Evolutionary conservation across 306 rosid genomes (phyloP), one percentile per base, ranked within the genome.

Genomic region (Gastrolobium bilobum): DNA sequence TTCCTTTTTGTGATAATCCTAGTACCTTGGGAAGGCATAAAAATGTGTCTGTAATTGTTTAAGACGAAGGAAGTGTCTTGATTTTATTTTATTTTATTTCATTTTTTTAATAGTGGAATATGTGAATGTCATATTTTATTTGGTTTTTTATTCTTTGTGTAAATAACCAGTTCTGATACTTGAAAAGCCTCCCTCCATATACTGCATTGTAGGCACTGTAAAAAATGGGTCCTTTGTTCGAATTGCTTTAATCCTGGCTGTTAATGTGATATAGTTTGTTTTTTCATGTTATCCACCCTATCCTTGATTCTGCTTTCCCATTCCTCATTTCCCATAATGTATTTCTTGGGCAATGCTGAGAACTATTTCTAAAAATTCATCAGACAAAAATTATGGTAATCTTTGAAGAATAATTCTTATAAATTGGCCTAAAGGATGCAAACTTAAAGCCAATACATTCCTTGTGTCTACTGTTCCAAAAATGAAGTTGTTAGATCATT

Each of bases 71-170:
- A 67, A 71, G 82, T 82, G 87, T 85, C 82, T 62, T 69, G 43
- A 46, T 33, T 47, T 26, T 48, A 50, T 7, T 62, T 8, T 53
- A 39, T 20, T 20, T 20, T 20, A 0, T 20, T 20, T 20, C 26
- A 20, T 15, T 48, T 74, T 76, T 50, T 46, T 52, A 75, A 70
- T 65, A 74, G 59, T 75, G 80, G 60, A 39, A 73, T 59, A 73
- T 56, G 73, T 77, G 86, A 73, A 85, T 81, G 73, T 76, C 65
- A 50, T 81, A 47, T 76, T 76, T 70, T 40, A 62, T 44, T 51
- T 82, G 90, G 78, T 78, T 20, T 20, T 83, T 83, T 61, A 87
- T 89, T 91, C 91, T 20, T 86, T 88, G 75, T 88, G 88, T 87
- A 87, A 79, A 84, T 82, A 80, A 64, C 81, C 68, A 85, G 73